Evolutionary conservation across 225 moss, liverwort and hornwort genomes (phyloP), one percentile per base, ranked within the genome.

Genomic region (Marchantia paleacea): DNA sequence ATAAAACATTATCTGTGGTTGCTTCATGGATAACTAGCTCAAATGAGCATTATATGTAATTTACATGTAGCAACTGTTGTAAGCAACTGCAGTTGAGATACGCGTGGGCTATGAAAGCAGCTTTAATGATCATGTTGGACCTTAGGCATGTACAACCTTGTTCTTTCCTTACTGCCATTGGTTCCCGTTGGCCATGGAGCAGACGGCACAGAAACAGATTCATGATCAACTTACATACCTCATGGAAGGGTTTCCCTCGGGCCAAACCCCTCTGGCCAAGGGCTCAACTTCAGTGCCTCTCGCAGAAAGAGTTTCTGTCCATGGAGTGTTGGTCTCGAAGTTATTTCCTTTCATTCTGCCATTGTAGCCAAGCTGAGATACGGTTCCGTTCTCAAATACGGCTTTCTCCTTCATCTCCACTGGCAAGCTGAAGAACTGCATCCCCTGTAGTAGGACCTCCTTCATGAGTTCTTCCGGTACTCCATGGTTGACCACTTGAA

Each of bases 371-470:
- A n/a, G n/a, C n/a, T n/a, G n/a, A n/a, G n/a, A 9, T 13, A 57
- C 57, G n/a, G 63, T 63, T 20, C 22, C 9, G 10, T 19, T 22
- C 75, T 84, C 22, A 80, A 67, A 74, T 63, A 29, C 78, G 67
- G 75, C 71, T 14, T 80, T 88, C 50, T 83, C 69, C 69, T 94
- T 94, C 80, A 90, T 88, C 61, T 92, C 72, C 20, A 49, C 3
- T 1, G 72, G 72, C 20, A 72, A 24, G 20, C 8, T 8, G 12
- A 72, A 72, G 50, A 72, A 72, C 13, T 50, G 11, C 0, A 20
- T 39, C 49, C 5, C 49, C 20, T 72, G 72, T 22, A 22, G 9
- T 7, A 22, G 5, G 22, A 51, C 15, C 51, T 72, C 50, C 0
- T 72, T 0, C 3, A 72, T 1, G 14, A 51, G 0, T 15, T 16